These are phyloP conservation scores for Avicennia marina DNA, from an alignment of 257 asterid genomes.

Conservation along the genomic window DNA sequence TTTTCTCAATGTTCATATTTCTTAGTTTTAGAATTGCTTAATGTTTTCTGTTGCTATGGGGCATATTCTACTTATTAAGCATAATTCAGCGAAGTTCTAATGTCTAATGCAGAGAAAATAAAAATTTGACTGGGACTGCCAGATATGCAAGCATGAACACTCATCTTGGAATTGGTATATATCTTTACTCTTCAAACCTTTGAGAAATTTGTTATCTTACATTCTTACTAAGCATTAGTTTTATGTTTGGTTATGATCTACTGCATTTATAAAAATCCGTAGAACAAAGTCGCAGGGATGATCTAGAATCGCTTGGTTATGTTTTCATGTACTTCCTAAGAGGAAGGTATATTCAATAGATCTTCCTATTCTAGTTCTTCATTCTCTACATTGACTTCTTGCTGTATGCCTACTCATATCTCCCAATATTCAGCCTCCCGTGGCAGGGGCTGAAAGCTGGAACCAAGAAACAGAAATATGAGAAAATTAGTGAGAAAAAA, in stretches of 20 bases:
- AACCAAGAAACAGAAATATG: slow-evolving; percentile 86
- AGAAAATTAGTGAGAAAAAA: slow-evolving; percentile 83
- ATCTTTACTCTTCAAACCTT: slow-evolving; percentile 6
- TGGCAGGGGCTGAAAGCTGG: slow-evolving; percentile 99
- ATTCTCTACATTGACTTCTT: background rate
- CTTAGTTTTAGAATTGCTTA: background rate
- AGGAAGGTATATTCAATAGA: slow-evolving; percentile 52
- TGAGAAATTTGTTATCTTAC: background rate
- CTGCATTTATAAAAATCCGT: slow-evolving; percentile 19
- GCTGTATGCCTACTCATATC: slow-evolving; percentile 20
- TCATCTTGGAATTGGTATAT: slow-evolving; percentile 86
- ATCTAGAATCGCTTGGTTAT: slow-evolving; percentile 91
- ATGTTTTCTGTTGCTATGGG: background rate
- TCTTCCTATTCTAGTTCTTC: background rate
- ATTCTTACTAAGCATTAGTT: background rate
- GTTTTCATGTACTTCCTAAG: slow-evolving; percentile 89
- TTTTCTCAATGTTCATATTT: background rate
- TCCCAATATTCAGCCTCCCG: slow-evolving; percentile 58
- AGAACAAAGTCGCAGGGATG: slow-evolving; percentile 98
- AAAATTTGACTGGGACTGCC: slow-evolving; percentile 88
- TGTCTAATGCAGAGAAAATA: slow-evolving; percentile 63
- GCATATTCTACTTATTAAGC: background rate
- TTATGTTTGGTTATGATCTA: slow-evolving; percentile 18
- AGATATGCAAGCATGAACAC: slow-evolving; percentile 96
- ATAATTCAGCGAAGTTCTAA: background rate